Evolutionary conservation across 2,329 filamentous ascomycete species (phyloP).

Genomic region (Daldinia eschscholtzii): DNA sequence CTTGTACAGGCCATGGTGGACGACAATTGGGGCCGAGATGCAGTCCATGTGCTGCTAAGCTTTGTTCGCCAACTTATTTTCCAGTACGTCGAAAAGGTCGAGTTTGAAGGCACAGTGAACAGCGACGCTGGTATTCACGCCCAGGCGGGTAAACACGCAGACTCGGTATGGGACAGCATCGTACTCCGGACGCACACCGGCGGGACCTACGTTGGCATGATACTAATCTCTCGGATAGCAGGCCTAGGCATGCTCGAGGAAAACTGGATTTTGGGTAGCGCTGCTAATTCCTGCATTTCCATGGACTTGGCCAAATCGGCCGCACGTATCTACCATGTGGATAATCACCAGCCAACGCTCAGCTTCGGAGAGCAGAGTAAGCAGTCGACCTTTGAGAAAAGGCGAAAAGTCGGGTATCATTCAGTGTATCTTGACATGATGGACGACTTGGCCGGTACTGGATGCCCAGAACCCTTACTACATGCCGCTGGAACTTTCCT

Average conservation of each 20-base stretch:
- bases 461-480: not conserved
- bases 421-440: constrained; percentile 1
- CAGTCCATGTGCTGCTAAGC: not conserved
- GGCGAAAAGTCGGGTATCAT: not conserved
- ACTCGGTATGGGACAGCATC: not conserved
- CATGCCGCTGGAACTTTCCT: not conserved
- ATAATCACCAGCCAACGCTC: not conserved
- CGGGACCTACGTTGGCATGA: not conserved
- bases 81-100: not conserved
- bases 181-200: not conserved
- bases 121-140: not conserved
- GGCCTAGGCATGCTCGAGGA: not conserved
- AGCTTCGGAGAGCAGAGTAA: not conserved
- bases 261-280: not conserved
- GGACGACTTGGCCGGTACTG: not conserved
- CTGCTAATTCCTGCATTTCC: not conserved
- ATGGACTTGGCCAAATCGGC: constrained; percentile 3
- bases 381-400: not conserved
- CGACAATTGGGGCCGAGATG: not conserved
- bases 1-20: not conserved
- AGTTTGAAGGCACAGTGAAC: not conserved
- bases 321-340: not conserved
- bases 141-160: not conserved
- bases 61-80: not conserved
- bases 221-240: not conserved